Conservation (phyloP, 108 stramenopile genomes). For the Schizochytrium sp. region DNA sequence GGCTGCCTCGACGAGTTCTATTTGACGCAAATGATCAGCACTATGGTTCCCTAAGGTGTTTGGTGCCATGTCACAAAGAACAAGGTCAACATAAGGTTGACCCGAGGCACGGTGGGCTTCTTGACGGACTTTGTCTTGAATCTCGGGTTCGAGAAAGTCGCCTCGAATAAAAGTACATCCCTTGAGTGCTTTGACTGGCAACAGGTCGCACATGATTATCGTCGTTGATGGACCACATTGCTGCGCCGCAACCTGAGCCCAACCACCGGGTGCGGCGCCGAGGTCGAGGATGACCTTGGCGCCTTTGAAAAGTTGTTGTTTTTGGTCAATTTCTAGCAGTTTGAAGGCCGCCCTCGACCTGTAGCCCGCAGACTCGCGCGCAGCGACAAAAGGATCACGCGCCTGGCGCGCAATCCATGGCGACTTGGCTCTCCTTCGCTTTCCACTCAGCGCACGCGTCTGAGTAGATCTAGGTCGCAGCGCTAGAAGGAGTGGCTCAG, state of each 20-base stretch:
- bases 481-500: background rate
- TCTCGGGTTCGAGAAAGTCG: background rate
- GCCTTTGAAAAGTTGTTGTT: background rate
- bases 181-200: background rate
- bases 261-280: slow-evolving; percentile 20
- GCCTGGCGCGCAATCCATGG: background rate
- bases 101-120: background rate
- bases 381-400: background rate
- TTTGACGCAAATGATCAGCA: background rate
- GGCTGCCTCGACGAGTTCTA: background rate
- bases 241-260: background rate
- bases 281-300: background rate
- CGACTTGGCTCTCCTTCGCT: background rate
- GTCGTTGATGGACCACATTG: background rate
- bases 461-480: background rate
- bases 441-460: background rate
- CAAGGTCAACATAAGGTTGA: background rate
- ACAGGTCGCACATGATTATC: background rate
- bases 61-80: slow-evolving; percentile 23
- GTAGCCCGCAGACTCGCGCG: background rate
- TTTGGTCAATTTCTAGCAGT: background rate
- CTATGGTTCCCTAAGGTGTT: background rate
- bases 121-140: background rate
- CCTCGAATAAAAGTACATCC: background rate
- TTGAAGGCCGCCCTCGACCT: background rate